Evolutionary conservation across 1,139 yeast genomes (phyloP), one percentile per base, ranked within the genome.

Genomic region (Pichia kudriavzevii): DNA sequence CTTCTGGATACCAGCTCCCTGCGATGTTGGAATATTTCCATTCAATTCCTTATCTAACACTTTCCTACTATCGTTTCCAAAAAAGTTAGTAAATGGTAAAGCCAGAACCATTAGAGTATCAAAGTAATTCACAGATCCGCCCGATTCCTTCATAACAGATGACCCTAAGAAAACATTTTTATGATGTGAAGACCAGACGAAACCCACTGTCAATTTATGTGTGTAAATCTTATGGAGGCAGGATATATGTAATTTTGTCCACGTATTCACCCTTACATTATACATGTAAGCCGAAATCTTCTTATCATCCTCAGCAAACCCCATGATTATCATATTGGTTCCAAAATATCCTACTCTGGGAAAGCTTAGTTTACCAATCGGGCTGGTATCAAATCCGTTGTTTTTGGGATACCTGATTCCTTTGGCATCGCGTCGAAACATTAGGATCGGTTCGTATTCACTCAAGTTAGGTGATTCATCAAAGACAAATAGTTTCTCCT

Each of bases 151-250:
- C 16, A 75, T 68, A 14, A 64, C 18, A 30, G 59, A 60, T 40
- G 69, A 64, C 1, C 85, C 91, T 39, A 74, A 53, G 31, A 71
- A 58, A 7, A 69, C 64, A 2, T 79, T 76, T 50, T 75, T 75
- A 50, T 79, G 88, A 56, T 80, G 91, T 2, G 87, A 77, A 30
- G 69, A 69, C 91, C 91, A 80, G 1, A 75, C 75, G 56, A 70
- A 76, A 0, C 82, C 75, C 41, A 75, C 77, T 73, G 82, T 73
- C 37, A 78, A 67, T 34, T 80, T 59, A 48, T 79, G 82, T 7
- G 70, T 65, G 14, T 72, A 72, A 30, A 66, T 61, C 32, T 68
- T 73, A 45, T 72, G 78, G 36, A 68, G 64, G 52, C 84, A 77
- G 37, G 64, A 65, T 2, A 70, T 60, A 44, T 73, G 77, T 18